These are phyloP conservation scores for Backusella macrospora DNA, from an alignment of 192 early-diverging fungal genomes.

Conservation along the genomic window DNA sequence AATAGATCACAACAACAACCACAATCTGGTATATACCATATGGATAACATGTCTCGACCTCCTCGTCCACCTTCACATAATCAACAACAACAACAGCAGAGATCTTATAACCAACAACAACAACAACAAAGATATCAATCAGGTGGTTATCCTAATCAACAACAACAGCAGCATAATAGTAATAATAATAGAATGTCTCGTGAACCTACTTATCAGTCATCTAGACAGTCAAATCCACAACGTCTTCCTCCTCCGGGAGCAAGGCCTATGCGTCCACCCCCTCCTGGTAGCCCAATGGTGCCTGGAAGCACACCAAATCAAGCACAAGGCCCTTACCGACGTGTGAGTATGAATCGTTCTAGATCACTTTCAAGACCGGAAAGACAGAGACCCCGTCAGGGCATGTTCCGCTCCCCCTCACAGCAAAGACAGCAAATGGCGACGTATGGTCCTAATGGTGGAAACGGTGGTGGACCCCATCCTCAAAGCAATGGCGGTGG, in stretches of 20 bases:
- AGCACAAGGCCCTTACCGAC: slow-evolving; percentile 26
- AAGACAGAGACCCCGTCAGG: slow-evolving; percentile 49
- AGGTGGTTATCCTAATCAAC: slow-evolving; percentile 4
- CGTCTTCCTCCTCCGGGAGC: slow-evolving; percentile 12
- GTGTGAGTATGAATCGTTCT: slow-evolving; percentile 38
- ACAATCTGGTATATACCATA: slow-evolving; percentile 10
- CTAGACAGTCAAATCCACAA: neutral
- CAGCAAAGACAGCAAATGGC: slow-evolving; percentile 31
- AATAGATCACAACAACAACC: slow-evolving; percentile 16
- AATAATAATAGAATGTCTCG: slow-evolving; percentile 1
- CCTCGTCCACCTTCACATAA: slow-evolving; percentile 18
- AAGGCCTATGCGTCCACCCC: slow-evolving; percentile 28
- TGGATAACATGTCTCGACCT: slow-evolving; percentile 16
- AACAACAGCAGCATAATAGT: neutral
- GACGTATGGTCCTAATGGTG: slow-evolving; percentile 4
- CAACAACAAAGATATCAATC: neutral
- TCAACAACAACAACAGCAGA: slow-evolving; percentile 9
- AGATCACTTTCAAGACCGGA: slow-evolving; percentile 54
- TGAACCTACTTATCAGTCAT: slow-evolving; percentile 9
- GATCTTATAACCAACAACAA: neutral
- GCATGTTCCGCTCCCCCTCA: slow-evolving; percentile 46
- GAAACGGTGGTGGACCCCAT: neutral
- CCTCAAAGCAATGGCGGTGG: neutral
- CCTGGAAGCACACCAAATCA: slow-evolving; percentile 14
- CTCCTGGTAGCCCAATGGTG: slow-evolving; percentile 13